These are phyloP conservation scores for Triticum monococcum DNA, from an alignment of 176 grass and related monocot species.

Conservation along the genomic window DNA sequence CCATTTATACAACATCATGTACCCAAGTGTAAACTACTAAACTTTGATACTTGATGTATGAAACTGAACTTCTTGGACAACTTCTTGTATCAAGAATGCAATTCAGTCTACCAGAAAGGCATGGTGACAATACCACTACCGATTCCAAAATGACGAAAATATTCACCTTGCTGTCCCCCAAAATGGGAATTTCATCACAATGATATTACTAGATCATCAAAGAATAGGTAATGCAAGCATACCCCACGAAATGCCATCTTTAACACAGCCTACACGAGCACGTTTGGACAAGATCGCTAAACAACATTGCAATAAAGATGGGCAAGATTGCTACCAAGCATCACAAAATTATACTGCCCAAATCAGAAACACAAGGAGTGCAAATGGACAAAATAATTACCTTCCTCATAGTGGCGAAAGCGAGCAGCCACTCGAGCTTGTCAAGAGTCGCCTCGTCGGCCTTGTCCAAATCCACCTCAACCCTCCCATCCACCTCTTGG, in stretches of 20 bases:
- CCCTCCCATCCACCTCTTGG: slow-evolving; percentile 25
- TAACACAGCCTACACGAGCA: background rate
- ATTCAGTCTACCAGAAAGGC: background rate
- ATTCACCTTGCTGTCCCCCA: background rate
- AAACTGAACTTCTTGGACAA: no score
- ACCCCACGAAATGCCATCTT: background rate
- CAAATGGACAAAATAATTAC: slow-evolving; percentile 17
- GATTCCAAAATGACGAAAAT: slow-evolving; percentile 2
- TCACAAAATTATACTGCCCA: background rate
- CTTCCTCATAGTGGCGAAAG: background rate
- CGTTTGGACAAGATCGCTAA: background rate
- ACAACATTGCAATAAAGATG: slow-evolving; percentile 5
- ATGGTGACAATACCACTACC: background rate
- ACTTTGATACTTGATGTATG: no score
- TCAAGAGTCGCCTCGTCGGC: slow-evolving; percentile 40
- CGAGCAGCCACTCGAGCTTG: slow-evolving; percentile 40
- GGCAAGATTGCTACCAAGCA: background rate
- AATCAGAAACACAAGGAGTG: background rate
- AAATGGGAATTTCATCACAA: background rate
- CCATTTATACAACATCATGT: no score
- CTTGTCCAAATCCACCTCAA: slow-evolving; percentile 51
- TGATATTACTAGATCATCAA: no score
- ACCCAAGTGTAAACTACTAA: no score
- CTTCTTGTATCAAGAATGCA: no score
- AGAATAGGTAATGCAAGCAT: no score